Evolutionary conservation across 2,329 filamentous ascomycete genomes (phyloP).

Genomic region (Fusarium guadeloupense): DNA sequence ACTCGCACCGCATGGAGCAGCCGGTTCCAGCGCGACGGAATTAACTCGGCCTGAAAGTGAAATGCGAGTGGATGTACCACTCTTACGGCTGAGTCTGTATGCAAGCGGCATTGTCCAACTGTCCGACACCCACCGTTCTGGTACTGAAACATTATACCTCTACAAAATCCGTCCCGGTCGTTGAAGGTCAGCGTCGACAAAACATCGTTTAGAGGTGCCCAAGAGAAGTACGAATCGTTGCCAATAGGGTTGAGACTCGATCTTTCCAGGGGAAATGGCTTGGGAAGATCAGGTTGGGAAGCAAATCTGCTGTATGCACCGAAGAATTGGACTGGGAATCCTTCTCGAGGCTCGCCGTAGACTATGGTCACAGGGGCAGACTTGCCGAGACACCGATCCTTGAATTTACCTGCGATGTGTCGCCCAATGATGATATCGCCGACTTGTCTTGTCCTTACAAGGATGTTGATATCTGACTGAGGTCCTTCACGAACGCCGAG

Average conservation of each 20-base stretch:
- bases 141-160: background rate
- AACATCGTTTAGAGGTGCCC: background rate
- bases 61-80: background rate
- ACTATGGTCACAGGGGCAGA: background rate
- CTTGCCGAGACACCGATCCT: background rate
- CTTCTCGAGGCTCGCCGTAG: background rate
- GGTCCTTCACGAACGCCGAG: background rate
- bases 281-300: no score
- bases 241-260: no score
- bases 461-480: background rate
- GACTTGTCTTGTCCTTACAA: background rate
- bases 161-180: background rate
- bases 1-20: background rate
- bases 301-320: background rate
- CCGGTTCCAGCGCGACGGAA: background rate
- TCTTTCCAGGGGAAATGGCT: no score
- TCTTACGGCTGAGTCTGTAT: background rate
- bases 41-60: background rate
- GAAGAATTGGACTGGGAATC: background rate
- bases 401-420: background rate
- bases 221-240: background rate
- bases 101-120: background rate
- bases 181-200: background rate
- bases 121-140: background rate
- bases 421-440: background rate